phyloP scores from a whole-genome alignment of 768 basidiomycete species.

The Kwoniella newhampshirensis region DNA sequence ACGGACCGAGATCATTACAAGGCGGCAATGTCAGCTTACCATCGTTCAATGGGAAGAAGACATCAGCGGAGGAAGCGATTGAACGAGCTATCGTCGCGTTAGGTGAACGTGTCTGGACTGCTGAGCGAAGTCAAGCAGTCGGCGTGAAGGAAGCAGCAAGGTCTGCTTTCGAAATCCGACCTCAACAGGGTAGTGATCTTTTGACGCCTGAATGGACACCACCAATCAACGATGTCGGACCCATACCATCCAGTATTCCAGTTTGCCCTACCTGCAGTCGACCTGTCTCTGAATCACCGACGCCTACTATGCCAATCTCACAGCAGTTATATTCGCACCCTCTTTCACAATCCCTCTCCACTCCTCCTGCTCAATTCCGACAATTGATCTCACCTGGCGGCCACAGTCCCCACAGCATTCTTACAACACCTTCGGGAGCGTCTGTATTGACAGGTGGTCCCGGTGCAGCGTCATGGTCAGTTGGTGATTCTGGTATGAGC shows the following conservation, averaged over 20 bases:
- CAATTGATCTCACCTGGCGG: neutral
- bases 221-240: conserved; percentile 14
- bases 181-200: conserved; percentile 15
- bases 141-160: too few relatives aligned
- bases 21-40: conserved; percentile 6
- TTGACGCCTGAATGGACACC: conserved; percentile 47
- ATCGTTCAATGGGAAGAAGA: conserved; percentile 32
- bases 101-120: conserved; percentile 32
- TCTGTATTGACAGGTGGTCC: conserved; percentile 32
- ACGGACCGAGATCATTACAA: conserved; percentile 10
- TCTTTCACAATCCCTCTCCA: conserved; percentile 29
- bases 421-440: conserved; percentile 31
- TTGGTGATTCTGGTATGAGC: conserved; percentile 42
- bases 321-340: conserved; percentile 25
- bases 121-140: conserved; percentile 21
- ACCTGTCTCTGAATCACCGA: conserved; percentile 8
- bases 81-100: conserved; percentile 39
- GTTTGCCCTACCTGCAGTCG: conserved; percentile 35
- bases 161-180: too few relatives aligned
- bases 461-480: conserved; percentile 32
- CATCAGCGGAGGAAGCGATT: conserved; percentile 37
- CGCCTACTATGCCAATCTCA: neutral
- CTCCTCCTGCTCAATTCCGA: conserved; percentile 27
- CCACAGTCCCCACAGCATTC: conserved; percentile 20
- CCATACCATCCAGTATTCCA: neutral